Conservation (phyloP, 2,329 filamentous ascomycete genomes). For the Alternaria triticimaculans region DNA sequence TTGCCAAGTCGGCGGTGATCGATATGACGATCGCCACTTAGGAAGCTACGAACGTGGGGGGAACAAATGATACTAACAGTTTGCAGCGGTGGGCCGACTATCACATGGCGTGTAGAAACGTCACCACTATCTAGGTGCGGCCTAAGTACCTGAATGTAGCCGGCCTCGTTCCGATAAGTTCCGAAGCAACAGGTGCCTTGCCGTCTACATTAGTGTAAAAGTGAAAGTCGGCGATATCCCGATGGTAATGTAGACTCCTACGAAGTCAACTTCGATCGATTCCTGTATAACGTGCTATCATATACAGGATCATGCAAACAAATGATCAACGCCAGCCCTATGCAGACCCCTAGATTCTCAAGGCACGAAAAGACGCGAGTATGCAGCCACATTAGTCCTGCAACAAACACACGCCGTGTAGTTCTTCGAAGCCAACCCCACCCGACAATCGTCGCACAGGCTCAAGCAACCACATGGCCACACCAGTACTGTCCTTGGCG, state of each 20-base stretch:
- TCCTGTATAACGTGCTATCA: not conserved
- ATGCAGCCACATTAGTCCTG: slow-evolving; percentile 84
- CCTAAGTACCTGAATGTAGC: not conserved
- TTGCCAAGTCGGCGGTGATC: slow-evolving; percentile 17
- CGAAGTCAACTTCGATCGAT: not conserved
- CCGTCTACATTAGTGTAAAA: not conserved
- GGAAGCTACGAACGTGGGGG: slow-evolving; percentile 20
- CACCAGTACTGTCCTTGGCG: slow-evolving; percentile 85
- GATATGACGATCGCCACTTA: slow-evolving; percentile 24
- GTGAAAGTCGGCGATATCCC: not conserved
- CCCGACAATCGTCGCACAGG: slow-evolving; percentile 91
- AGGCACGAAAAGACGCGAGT: slow-evolving; percentile 90
- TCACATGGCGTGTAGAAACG: not conserved
- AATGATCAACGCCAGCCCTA: not conserved
- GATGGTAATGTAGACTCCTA: not conserved
- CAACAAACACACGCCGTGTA: slow-evolving; percentile 97
- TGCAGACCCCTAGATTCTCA: slow-evolving; percentile 37
- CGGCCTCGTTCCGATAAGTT: slow-evolving; percentile 4
- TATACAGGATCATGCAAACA: not conserved
- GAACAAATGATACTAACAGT: slow-evolving; percentile 1
- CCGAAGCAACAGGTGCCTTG: not conserved
- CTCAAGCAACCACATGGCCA: slow-evolving; percentile 97
- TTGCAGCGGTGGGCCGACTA: slow-evolving; percentile 2
- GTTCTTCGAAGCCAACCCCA: slow-evolving; percentile 94
- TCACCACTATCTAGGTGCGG: not conserved